Evolutionary conservation across 1,139 yeast species (phyloP), one percentile per base, ranked within the genome.

Genomic region (Pneumocystis sp.): DNA sequence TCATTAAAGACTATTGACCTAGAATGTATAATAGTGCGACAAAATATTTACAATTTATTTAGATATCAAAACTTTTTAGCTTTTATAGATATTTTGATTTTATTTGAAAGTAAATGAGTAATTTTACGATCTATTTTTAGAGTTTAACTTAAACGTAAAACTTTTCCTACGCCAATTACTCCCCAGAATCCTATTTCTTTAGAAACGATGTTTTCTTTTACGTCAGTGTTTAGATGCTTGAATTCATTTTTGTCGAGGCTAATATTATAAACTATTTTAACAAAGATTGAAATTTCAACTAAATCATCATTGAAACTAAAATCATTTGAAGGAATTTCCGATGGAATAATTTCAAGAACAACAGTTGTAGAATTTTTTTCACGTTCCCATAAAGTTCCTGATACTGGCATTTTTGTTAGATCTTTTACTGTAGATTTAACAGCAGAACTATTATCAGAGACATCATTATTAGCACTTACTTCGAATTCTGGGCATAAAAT

Each of bases 311-410:
- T 59, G 17, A 39, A 39, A 10, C 15, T 8, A 3, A 25, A 21
- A 50, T 25, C 21, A 25, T 50, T 15, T 21, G 57, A 25, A 15
- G 25, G 17, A 59, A 39, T 15, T 59, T 59, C 40, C 21, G 64
- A n/a, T 17, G 68, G 68, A 17, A 67, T 64, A 12, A 68, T 29
- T 45, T 68, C 69, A 25, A 66, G 34, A 7, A 68, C 35, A 5
- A 66, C 69, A 37, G 64, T 63, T 19, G 67, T 64, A 68, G 69
- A 68, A 45, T 68, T 68, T 19, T 65, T 62, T 5, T 68, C 69
- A 17, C 63, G 60, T 29, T 67, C 69, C 45, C 66, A 59, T 8
- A 68, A 61, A 10, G 68, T 67, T 7, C 59, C 64, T 40, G 37
- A 21, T 42, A 37, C 8, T 37, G 64, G 63, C 39, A 34, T 60